phyloP scores from a whole-genome alignment of 768 basidiomycete genomes.

The Trametes punicea region DNA sequence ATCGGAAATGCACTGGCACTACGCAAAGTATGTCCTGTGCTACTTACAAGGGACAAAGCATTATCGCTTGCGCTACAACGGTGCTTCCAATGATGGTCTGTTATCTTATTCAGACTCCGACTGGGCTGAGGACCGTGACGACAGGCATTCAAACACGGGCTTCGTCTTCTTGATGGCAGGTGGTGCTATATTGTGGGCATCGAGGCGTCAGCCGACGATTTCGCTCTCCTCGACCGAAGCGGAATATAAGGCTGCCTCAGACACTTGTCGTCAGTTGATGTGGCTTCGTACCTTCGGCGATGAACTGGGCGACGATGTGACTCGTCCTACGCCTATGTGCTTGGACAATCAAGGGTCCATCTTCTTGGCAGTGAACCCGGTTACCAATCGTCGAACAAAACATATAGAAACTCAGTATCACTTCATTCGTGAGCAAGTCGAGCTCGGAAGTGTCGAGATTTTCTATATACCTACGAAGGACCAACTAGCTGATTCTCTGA shows the following conservation, averaged over 20 bases:
- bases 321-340: constrained; percentile 6
- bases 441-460: constrained; percentile 14
- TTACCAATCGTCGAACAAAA: constrained; percentile 25
- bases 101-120: constrained; percentile 32
- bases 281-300: constrained; percentile 21
- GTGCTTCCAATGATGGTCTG: constrained; percentile 21
- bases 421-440: constrained; percentile 23
- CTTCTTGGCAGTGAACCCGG: constrained; percentile 20
- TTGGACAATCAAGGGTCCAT: constrained; percentile 17
- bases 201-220: constrained; percentile 22
- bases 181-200: constrained; percentile 31
- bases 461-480: constrained; percentile 20
- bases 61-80: constrained; percentile 5
- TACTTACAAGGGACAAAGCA: constrained; percentile 34
- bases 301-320: constrained; percentile 8
- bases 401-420: constrained; percentile 31
- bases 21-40: constrained; percentile 31
- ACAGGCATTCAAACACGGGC: constrained; percentile 34
- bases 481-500: constrained; percentile 29
- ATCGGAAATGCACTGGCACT: constrained; percentile 27
- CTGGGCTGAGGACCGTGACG: constrained; percentile 28
- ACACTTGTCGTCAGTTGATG: constrained; percentile 25
- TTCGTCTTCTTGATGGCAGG: constrained; percentile 34
- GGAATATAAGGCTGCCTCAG: constrained; percentile 35
- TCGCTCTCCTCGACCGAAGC: constrained; percentile 36